Base-by-base conservation (phyloP, 1,139 yeast genomes). In the Kazachstania sp. region DNA sequence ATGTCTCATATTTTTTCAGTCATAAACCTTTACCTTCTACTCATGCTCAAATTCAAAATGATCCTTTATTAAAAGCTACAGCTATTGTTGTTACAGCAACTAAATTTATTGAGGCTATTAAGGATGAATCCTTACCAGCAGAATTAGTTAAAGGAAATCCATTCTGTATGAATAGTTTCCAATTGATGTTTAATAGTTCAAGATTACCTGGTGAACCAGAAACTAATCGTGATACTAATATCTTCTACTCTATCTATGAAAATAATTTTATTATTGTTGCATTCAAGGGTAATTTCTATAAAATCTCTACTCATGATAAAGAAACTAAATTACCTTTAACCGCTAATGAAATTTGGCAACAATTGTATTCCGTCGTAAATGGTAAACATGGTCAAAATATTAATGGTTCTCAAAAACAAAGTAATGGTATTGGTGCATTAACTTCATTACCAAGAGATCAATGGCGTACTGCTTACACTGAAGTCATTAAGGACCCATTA, bases 101-200 rank as follows among this genome's bases (percentile, higher is more conserved):
- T 42, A 73, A 77, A 52, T 83, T 83, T 57, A 71, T 75, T 69
- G 71, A 72, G 51, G 59, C 72, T 29, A 72, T 83, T 47, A 82
- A 79, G 60, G 68, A 67, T 52, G 86, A 83, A 63, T 68, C 79
- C 20, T 70, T 84, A 46, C 72, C 72, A 3, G 88, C 96, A 1
- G 97, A 92, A 68, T 71, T 83, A 54, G 79, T 87, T 71, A 85
- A 79, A 71, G 30, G 30, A n/a, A 83, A 81, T 48, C 96, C 97
- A 20, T 83, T 78, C 65, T 90, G 97, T 70, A 90, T 90, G 97
- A 90, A 87, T 66, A 84, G 95, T 36, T 90, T 86, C 77, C 79
- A 78, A 62, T 79, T 81, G 72, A 85, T 92, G 95, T 92, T 92
- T 73, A 87, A 88, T 72, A 86, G 84, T 64, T 78, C 86, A 51